Evolutionary conservation across 768 basidiomycete genomes (phyloP), one percentile per base, ranked within the genome.

Genomic region (Cytidiella melzeri): DNA sequence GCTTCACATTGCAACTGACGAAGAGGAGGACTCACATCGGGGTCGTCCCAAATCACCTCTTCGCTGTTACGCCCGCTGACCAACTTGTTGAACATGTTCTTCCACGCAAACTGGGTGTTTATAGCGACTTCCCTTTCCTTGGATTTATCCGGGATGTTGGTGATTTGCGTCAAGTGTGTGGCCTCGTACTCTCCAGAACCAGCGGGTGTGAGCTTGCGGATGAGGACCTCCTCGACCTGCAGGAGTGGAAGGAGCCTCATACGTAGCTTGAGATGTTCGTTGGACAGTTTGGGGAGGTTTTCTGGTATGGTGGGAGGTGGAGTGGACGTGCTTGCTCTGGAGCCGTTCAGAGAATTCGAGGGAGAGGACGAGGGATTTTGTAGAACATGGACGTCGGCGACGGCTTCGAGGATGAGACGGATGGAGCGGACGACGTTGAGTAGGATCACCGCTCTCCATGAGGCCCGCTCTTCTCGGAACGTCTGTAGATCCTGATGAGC

Each of bases 361-460:
- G 40, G 34, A 43, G 48, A 43, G 41, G 55, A 37, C 3, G 56
- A 53, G 11, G 60, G 49, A 27, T 50, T 54, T 15, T 58, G 56
- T 19, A 59, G 54, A 13, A 57, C 52, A 26, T 65, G 63, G 11
- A 55, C 60, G 19, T 65, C 58, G 24, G 63, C 37, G 24, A 72
- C 55, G 47, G 65, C 62, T 21, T 70, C 66, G 48, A 73, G 66
- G 57, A 74, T 70, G 49, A 64, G 54, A 26, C 69, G 63, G 42
- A 74, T 64, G 10, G 73, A 74, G 47, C 68, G 67, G 43, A 73
- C 71, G 55, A 74, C 63, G 56, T 73, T 74, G 39, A 91, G 79
- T 52, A 87, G 86, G 13, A 91, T 76, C 45, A 90, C 83, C 0
- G 81, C 72, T 26, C 84, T 77, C 88, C 88, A 91, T 27, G 83